Percentiles rank a stretch among this genome's conserved stretches.
phyloP scores from a whole-genome alignment of 2,329 filamentous ascomycete genomes.

The Reticulascus tulasneorum region DNA sequence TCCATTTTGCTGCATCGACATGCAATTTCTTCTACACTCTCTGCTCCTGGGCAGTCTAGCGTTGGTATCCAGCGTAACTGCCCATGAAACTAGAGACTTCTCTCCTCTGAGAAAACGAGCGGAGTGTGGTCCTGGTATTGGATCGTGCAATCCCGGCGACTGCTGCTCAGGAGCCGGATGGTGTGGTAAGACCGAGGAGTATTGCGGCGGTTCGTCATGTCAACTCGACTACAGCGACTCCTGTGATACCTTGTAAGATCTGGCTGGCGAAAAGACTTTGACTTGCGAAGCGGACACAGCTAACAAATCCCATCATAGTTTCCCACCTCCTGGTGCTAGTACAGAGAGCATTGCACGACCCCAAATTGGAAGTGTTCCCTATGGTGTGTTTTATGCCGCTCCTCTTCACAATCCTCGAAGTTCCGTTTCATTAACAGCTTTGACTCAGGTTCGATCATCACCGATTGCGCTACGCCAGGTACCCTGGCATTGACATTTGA shows the following conservation, averaged over 20 bases:
- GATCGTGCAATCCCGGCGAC: conserved; percentile 25
- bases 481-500: conserved; percentile 43
- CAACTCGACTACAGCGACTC: conserved; percentile 35
- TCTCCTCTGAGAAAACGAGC: conserved; percentile 14
- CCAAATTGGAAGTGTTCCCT: conserved; percentile 29
- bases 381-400: conserved; percentile 28
- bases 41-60: conserved; percentile 8
- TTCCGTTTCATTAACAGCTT: conserved; percentile 14
- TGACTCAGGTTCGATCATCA: conserved; percentile 30
- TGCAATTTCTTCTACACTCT: neutral
- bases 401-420: conserved; percentile 10
- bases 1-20: neutral
- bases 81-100: no score
- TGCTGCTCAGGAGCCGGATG: conserved; percentile 34
- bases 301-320: conserved; percentile 16
- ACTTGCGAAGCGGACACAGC: neutral
- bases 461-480: conserved; percentile 29
- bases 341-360: conserved; percentile 27
- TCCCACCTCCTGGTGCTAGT: conserved; percentile 24
- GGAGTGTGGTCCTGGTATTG: conserved; percentile 29
- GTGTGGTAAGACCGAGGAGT: conserved; percentile 30
- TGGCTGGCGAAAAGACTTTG: no score
- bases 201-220: conserved; percentile 33
- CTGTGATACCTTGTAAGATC: conserved; percentile 37
- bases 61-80: conserved; percentile 11